Percentiles rank a stretch among this genome's conserved stretches.
Conservation (phyloP, 1,284 basidiomycete genomes). For the Phaffia rhodozyma region DNA sequence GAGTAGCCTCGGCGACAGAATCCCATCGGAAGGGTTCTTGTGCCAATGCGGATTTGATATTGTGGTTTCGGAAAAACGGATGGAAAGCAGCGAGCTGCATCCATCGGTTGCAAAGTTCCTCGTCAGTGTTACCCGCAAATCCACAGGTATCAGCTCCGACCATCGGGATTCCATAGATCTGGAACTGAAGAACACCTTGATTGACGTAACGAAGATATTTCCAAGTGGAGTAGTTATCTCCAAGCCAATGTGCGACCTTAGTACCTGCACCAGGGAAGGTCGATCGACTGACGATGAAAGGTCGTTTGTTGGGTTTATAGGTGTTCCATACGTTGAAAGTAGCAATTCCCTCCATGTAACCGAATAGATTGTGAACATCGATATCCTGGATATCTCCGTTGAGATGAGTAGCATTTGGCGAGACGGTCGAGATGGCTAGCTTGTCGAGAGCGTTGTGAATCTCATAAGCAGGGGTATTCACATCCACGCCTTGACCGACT, state of each 20-base stretch:
- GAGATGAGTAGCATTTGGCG: slow-evolving; percentile 49
- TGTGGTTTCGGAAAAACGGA: slow-evolving; percentile 36
- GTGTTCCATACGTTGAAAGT: slow-evolving; percentile 46
- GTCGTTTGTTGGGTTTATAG: slow-evolving; percentile 45
- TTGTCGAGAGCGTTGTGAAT: slow-evolving; percentile 46
- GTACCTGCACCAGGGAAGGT: slow-evolving; percentile 55
- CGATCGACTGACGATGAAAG: slow-evolving; percentile 51
- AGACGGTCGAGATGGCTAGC: slow-evolving; percentile 35
- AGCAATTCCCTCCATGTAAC: slow-evolving; percentile 50
- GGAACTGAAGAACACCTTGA: slow-evolving; percentile 61
- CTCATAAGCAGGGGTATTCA: slow-evolving; percentile 52
- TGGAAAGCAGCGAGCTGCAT: slow-evolving; percentile 62
- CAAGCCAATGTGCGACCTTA: slow-evolving; percentile 40
- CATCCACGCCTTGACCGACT: slow-evolving; percentile 37
- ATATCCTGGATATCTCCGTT: slow-evolving; percentile 44
- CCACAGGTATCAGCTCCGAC: slow-evolving; percentile 53
- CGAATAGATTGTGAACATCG: slow-evolving; percentile 53
- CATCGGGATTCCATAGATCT: slow-evolving; percentile 61
- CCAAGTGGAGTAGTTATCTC: slow-evolving; percentile 37
- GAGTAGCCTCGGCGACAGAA: slow-evolving; percentile 56
- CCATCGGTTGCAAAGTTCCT: slow-evolving; percentile 71
- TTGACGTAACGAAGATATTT: slow-evolving; percentile 48
- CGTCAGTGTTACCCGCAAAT: slow-evolving; percentile 55
- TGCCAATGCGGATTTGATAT: slow-evolving; percentile 19
- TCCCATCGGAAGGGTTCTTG: slow-evolving; percentile 68